Base-by-base conservation (phyloP, 2,329 filamentous ascomycete species). In the Cladophialophora bantiana region DNA sequence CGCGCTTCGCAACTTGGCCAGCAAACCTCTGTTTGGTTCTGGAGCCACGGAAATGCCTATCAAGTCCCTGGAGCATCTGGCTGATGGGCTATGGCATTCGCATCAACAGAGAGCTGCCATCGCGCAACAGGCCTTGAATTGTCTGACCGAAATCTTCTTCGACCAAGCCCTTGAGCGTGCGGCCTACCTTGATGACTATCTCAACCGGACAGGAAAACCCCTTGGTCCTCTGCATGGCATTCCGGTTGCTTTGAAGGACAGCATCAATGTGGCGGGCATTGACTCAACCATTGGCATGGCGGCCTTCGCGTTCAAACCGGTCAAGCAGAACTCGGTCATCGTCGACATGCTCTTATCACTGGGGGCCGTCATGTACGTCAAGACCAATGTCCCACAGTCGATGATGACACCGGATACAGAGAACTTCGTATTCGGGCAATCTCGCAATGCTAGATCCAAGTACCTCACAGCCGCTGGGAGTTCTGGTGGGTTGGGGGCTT, bases 321-420 rank as follows among this genome's bases (percentile, higher is more conserved):
- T 74, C 1, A 53, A 61, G 20, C 64, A 57, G 3, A 72, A 72
- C 4, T 70, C 70, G 45, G 70, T 72, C 2, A 63, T 76, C 10
- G 73, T 75, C 15, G 65, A 71, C 9, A 69, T 82, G 36, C 71
- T 85, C 7, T 74, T 83, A 3, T 71, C 73, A 9, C 76, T 78
- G 3, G 83, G 83, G 6, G 83, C 84, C 0, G 59, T 71, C 15
- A 20, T 65, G 54, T 67, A 56, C 52, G 79, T 85, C 73, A 85
- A 86, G 73, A 86, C 84, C 7, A 86, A 85, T 65, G 74, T 86
- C 1, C 83, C 85, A 2, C 82, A 84, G 65, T 84, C 83, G 0
- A 78, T 86, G 70, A 82, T 84, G 81, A 74, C 74, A 1, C 71
- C 71, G 18, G 78, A 80, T 32, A 55, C 53, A 9, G 53, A 35